A percentile compares a stretch with the other conserved stretches of the same genome.
Conservation (phyloP, 2,329 filamentous ascomycete genomes). For the Chaetomium sp. region DNA sequence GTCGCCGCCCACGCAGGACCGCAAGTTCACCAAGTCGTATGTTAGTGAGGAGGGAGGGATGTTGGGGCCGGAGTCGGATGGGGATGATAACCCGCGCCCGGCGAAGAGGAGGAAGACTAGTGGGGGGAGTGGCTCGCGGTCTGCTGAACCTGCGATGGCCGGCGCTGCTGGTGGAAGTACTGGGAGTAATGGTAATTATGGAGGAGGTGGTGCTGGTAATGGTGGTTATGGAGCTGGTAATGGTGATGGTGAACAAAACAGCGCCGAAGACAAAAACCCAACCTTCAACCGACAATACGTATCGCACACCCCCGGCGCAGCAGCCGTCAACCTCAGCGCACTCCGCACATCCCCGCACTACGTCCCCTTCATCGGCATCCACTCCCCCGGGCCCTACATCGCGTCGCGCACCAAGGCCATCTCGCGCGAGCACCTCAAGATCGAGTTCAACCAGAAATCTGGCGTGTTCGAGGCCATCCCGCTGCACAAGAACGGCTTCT, state of each 20-base stretch:
- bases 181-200: too few species aligned
- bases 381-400: slow-evolving; percentile 58
- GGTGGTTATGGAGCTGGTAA: too few species aligned
- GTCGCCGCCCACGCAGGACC: slow-evolving; percentile 43
- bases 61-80: slow-evolving; percentile 56
- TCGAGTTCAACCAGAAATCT: slow-evolving; percentile 59
- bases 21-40: slow-evolving; percentile 57
- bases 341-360: slow-evolving; percentile 55
- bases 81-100: slow-evolving; percentile 37
- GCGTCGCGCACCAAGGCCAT: slow-evolving; percentile 63
- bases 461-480: slow-evolving; percentile 59
- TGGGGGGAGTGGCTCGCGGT: not conserved
- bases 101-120: slow-evolving; percentile 34
- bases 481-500: slow-evolving; percentile 61
- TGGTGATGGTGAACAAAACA: slow-evolving; percentile 13
- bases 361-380: slow-evolving; percentile 63
- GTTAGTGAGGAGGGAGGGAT: slow-evolving; percentile 66
- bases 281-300: slow-evolving; percentile 55
- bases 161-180: too few species aligned
- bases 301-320: slow-evolving; percentile 53
- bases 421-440: slow-evolving; percentile 66
- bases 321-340: slow-evolving; percentile 52
- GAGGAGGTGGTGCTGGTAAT: too few species aligned
- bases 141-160: too few species aligned
- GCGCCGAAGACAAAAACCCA: slow-evolving; percentile 35